Evolutionary conservation across 306 rosid genomes (phyloP).

Genomic region (Ormosia semicastrata): DNA sequence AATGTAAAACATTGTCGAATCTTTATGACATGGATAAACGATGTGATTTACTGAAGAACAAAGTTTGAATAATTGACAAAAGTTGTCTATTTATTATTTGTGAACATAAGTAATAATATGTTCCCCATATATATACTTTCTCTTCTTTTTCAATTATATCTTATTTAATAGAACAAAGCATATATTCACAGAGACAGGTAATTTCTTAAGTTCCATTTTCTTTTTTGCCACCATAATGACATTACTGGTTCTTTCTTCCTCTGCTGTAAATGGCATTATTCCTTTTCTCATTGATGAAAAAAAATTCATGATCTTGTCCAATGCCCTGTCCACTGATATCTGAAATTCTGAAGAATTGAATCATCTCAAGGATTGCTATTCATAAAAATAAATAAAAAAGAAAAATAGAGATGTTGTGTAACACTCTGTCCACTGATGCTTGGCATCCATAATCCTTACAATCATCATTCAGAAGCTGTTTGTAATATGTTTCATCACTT

Average conservation of each 20-base stretch:
- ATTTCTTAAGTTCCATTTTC: conserved; percentile 3
- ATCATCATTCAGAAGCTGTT: background rate
- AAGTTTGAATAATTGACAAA: background rate
- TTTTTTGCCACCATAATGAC: background rate
- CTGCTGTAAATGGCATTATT: background rate
- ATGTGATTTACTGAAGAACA: background rate
- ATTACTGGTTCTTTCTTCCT: background rate
- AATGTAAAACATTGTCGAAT: too few relatives aligned
- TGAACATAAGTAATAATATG: background rate
- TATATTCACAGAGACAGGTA: background rate
- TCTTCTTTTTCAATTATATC: background rate
- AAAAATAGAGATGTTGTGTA: too few relatives aligned
- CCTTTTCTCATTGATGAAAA: background rate
- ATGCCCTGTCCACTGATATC: background rate
- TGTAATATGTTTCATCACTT: background rate
- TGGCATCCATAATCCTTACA: too few relatives aligned
- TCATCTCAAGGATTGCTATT: background rate
- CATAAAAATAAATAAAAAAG: background rate
- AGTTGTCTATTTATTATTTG: background rate
- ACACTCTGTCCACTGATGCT: too few relatives aligned
- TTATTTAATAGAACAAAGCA: background rate
- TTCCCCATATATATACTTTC: background rate
- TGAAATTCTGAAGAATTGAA: too few relatives aligned
- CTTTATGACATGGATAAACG: too few relatives aligned
- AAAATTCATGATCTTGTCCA: background rate